Evolutionary conservation across 352 stramenopile species (phyloP).

Genomic region (Phytophthora fragariae): DNA sequence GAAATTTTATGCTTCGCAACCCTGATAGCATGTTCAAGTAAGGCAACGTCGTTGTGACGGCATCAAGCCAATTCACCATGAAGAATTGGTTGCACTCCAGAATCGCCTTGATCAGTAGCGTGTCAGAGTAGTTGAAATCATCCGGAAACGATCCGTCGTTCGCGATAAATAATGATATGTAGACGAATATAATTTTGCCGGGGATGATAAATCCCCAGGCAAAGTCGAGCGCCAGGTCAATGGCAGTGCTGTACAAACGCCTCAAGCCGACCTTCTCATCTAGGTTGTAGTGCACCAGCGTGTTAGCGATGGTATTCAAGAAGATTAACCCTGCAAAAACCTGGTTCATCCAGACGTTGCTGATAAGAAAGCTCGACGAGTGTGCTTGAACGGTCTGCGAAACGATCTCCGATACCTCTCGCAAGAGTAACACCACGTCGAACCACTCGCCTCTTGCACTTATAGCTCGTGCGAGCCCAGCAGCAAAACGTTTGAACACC

Average conservation of each 20-base stretch:
- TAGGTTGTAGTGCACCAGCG: slow-evolving; percentile 34
- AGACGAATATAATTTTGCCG: slow-evolving; percentile 44
- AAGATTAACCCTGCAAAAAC: slow-evolving; percentile 42
- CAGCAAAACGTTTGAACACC: slow-evolving; percentile 19
- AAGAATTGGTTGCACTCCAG: slow-evolving; percentile 52
- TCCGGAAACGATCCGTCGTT: slow-evolving; percentile 32
- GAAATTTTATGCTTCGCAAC: slow-evolving; percentile 38
- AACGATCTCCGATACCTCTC: slow-evolving; percentile 36
- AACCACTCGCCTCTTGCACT: slow-evolving; percentile 10
- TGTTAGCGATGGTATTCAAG: slow-evolving; percentile 42
- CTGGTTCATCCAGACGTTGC: slow-evolving; percentile 46
- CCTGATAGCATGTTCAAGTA: slow-evolving; percentile 48
- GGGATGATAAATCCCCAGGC: slow-evolving; percentile 41
- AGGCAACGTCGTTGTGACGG: slow-evolving; percentile 39
- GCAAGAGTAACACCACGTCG: slow-evolving; percentile 31
- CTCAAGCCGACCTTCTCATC: slow-evolving; percentile 31
- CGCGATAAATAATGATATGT: slow-evolving; percentile 34
- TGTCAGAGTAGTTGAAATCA: slow-evolving; percentile 43
- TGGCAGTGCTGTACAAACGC: slow-evolving; percentile 33
- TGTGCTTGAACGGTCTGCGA: slow-evolving; percentile 43
- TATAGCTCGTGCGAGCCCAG: slow-evolving; percentile 24
- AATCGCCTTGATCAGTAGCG: slow-evolving; percentile 35
- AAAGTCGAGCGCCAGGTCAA: slow-evolving; percentile 44
- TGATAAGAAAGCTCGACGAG: slow-evolving; percentile 42
- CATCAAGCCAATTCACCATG: slow-evolving; percentile 40